phyloP scores from a whole-genome alignment of 345 rosid species.

The Salix viminalis region DNA sequence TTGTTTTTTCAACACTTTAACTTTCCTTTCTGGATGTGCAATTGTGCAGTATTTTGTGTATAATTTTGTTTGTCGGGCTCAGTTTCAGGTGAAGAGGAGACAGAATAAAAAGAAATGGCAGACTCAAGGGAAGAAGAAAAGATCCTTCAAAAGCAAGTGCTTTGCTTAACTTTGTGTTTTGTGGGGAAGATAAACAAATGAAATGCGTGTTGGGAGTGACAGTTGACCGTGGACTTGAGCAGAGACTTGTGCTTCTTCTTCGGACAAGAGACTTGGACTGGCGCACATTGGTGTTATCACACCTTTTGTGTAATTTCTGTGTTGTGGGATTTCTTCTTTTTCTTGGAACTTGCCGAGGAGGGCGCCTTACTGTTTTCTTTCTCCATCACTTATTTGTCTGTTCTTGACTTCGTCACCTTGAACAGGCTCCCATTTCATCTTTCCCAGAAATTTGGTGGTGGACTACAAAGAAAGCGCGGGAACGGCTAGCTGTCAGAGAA shows the following conservation, averaged over 20 bases:
- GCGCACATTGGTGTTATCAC: neutral
- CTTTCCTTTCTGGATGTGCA: neutral
- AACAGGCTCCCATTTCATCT: neutral
- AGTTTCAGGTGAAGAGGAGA: neutral
- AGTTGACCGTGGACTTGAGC: constrained; percentile 18
- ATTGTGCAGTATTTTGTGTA: neutral
- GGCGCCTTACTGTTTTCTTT: neutral
- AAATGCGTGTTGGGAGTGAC: constrained; percentile 12
- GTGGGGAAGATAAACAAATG: neutral
- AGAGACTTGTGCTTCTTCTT: neutral
- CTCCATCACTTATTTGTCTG: no score
- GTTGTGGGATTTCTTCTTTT: neutral
- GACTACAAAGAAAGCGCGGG: neutral
- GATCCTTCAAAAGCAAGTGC: neutral
- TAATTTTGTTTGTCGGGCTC: neutral
- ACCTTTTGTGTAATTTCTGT: neutral
- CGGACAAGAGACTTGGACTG: neutral
- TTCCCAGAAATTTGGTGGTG: neutral
- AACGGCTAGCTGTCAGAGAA: neutral
- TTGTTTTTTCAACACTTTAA: neutral
- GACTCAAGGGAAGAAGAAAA: constrained; percentile 7
- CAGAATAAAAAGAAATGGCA: neutral
- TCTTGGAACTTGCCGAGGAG: neutral
- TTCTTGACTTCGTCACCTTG: neutral
- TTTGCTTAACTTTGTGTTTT: neutral